phyloP scores from a whole-genome alignment of 345 rosid genomes.

The Psidium friedrichsthalianum region DNA sequence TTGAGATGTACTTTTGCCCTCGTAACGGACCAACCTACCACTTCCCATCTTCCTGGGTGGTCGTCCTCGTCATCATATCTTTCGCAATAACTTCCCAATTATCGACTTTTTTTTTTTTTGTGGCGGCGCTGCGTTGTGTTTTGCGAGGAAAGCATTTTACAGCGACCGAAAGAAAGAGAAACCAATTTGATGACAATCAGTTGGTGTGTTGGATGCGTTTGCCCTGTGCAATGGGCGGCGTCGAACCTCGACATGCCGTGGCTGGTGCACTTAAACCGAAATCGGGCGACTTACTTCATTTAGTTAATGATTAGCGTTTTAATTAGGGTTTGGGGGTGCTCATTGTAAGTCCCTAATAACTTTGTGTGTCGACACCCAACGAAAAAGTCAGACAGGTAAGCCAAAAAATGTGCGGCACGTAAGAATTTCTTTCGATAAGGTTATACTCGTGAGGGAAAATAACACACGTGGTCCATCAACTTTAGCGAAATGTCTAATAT shows the following conservation, averaged over 20 bases:
- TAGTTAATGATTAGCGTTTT: not conserved
- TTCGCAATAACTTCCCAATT: not conserved
- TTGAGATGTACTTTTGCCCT: too few species aligned
- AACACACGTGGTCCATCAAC: too few species aligned
- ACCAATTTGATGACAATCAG: not conserved
- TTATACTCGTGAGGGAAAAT: not conserved
- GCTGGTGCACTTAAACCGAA: not conserved
- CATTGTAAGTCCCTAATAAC: too few species aligned
- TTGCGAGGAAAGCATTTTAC: not conserved
- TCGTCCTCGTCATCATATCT: not conserved
- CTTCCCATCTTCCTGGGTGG: not conserved
- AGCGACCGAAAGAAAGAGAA: not conserved
- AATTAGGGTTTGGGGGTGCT: not conserved
- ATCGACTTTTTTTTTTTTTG: not conserved
- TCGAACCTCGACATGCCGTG: not conserved
- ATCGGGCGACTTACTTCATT: not conserved
- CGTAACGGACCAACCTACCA: not conserved
- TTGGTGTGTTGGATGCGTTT: not conserved
- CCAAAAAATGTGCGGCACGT: not conserved
- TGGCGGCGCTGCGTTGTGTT: not conserved
- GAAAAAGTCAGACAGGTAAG: not conserved
- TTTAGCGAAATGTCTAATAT: too few species aligned
- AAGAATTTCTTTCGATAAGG: not conserved
- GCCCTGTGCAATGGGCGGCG: not conserved
- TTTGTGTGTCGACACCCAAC: not conserved